A percentile compares a stretch with the other conserved stretches of the same genome.
phyloP scores from a whole-genome alignment of 495 filamentous ascomycete species.

The Hypoxylon fragiforme region DNA sequence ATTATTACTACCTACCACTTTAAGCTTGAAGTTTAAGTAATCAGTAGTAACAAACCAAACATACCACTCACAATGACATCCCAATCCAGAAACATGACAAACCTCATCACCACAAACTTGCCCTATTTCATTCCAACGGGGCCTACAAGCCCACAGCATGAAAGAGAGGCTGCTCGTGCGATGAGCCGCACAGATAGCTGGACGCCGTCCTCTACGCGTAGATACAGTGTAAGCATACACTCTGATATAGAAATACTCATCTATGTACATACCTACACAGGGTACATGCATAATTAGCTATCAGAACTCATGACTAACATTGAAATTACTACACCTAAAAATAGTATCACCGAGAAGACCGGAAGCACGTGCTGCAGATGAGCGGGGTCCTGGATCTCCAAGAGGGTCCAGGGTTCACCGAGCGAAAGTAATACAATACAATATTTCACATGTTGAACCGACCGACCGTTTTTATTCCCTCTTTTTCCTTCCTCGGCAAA shows the following conservation, averaged over 20 bases:
- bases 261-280: not conserved
- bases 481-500: no score
- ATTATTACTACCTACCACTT: no score
- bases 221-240: conserved; percentile 40
- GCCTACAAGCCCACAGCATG: conserved; percentile 29
- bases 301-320: not conserved
- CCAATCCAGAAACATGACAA: conserved; percentile 1
- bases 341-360: conserved; percentile 49
- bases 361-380: conserved; percentile 48
- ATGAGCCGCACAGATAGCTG: conserved; percentile 44
- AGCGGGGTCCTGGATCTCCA: conserved; percentile 23
- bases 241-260: not conserved
- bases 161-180: conserved; percentile 40
- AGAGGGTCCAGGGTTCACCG: conserved; percentile 39
- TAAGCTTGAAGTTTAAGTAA: no score
- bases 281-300: not conserved
- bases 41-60: not conserved
- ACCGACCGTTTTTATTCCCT: no score
- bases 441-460: no score
- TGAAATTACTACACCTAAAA: not conserved
- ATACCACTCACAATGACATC: conserved; percentile 8
- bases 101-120: conserved; percentile 18
- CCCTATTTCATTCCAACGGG: conserved; percentile 11
- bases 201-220: conserved; percentile 46
- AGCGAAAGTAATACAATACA: conserved; percentile 27